Conservation (phyloP, 805 yeast species). For the Myxozyma neotropica region DNA sequence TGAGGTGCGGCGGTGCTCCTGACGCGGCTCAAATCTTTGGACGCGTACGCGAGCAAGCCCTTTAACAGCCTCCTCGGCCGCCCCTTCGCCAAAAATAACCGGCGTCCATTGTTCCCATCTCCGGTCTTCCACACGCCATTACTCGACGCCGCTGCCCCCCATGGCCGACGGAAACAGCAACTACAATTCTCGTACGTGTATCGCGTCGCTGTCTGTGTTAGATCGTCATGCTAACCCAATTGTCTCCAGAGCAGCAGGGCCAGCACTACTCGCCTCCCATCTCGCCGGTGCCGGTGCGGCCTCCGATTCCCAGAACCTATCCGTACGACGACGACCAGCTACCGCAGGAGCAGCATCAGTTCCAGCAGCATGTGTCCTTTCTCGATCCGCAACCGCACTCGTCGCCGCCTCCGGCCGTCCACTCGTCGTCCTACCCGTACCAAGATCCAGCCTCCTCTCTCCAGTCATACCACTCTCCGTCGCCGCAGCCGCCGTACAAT, state of each 20-base stretch:
- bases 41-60: too few relatives aligned
- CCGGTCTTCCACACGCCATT: too few relatives aligned
- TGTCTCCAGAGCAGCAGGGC: not conserved
- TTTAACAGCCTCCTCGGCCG: too few relatives aligned
- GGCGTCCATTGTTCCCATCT: too few relatives aligned
- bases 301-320: conserved; percentile 4
- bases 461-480: conserved; percentile 4
- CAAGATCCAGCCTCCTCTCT: not conserved
- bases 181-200: too few relatives aligned
- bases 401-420: not conserved
- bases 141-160: too few relatives aligned
- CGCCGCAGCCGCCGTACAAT: conserved; percentile 2
- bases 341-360: not conserved
- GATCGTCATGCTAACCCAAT: not conserved
- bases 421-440: conserved; percentile 1
- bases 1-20: too few relatives aligned
- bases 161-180: too few relatives aligned
- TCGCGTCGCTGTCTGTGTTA: not conserved
- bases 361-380: not conserved
- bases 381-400: too few relatives aligned
- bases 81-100: too few relatives aligned
- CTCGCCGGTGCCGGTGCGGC: conserved; percentile 7
- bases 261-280: not conserved
- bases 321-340: conserved; percentile 6
- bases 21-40: too few relatives aligned